Base-by-base conservation (phyloP, 208 protist genomes). In the Trypanosoma brucei region DNA sequence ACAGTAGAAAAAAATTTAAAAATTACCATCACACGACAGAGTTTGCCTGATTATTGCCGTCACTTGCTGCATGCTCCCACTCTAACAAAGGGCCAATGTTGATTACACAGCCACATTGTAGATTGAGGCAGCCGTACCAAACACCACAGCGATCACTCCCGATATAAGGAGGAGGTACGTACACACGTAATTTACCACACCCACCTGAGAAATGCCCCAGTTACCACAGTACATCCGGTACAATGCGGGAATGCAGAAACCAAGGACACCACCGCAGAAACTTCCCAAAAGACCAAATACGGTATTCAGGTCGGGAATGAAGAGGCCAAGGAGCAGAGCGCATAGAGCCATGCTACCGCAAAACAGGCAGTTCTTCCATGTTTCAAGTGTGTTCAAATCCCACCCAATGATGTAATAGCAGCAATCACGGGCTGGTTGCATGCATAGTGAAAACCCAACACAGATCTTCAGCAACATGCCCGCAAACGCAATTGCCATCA, bases 161-260 rank as follows among this genome's bases (percentile, higher is more conserved):
- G 68, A 66, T 42, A 94, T 78, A 53, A 91, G 77, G 44, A 94
- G 75, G n/a, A 76, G 33, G 62, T 91, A 92, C 2, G 88, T 94
- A 55, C 40, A 63, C 44, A 90, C 35, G 55, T 81, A 94, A 72
- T 91, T 81, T 51, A 86, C 78, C 59, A 68, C 75, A 48, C 84
- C 84, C 31, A 92, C 84, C 42, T 46, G 60, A 55, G 62, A 65
- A 50, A 76, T 68, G 33, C 51, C 66, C 79, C 78, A 91, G 76
- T 78, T 70, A 38, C 81, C 85, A 9, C 68, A 68, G 67, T 91
- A 89, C 88, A 94, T 87, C 57, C 81, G 67, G 70, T 88, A 93
- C n/a, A 91, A 65, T 9, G 88, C 87, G 0, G 91, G 86, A 56
- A 82, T 82, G 69, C 91, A 80, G 64, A 96, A 96, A 37, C 90